Evolutionary conservation across 2,329 filamentous ascomycete species (phyloP).

Genomic region (Fusarium longipes): DNA sequence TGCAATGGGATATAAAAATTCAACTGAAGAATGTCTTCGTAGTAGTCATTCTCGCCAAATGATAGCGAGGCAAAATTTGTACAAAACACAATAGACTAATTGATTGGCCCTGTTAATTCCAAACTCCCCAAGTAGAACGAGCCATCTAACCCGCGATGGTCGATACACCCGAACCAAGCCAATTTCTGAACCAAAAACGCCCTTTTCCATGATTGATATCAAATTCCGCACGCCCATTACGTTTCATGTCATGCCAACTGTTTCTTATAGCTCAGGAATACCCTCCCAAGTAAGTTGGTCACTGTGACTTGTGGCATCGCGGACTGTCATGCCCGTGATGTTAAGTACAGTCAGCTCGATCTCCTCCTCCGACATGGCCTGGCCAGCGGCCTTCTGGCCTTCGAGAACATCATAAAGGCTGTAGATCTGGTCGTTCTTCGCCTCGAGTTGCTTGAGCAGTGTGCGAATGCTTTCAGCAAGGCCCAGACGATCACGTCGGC

Average conservation of each 20-base stretch:
- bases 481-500: constrained; percentile 71
- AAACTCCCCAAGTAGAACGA: constrained; percentile 44
- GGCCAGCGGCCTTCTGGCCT: constrained; percentile 75
- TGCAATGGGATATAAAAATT: constrained; percentile 16
- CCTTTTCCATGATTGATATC: constrained; percentile 34
- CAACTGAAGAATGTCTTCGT: constrained; percentile 37
- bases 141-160: constrained; percentile 40
- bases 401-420: constrained; percentile 85
- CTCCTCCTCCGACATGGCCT: constrained; percentile 71
- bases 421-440: constrained; percentile 84
- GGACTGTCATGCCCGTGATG: constrained; percentile 60
- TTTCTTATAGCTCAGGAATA: constrained; percentile 47
- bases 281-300: constrained; percentile 58
- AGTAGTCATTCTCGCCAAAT: constrained; percentile 38
- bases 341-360: constrained; percentile 72
- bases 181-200: constrained; percentile 41
- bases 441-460: constrained; percentile 72
- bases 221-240: constrained; percentile 29
- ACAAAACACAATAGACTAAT: constrained; percentile 36
- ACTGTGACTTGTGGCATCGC: constrained; percentile 53
- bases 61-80: constrained; percentile 38
- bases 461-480: constrained; percentile 71
- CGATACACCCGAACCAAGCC: constrained; percentile 32
- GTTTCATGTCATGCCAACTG: constrained; percentile 15
- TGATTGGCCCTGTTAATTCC: constrained; percentile 22